Evolutionary conservation across 306 rosid species (phyloP), one percentile per base, ranked within the genome.

Genomic region (Canavalia ensiformis): DNA sequence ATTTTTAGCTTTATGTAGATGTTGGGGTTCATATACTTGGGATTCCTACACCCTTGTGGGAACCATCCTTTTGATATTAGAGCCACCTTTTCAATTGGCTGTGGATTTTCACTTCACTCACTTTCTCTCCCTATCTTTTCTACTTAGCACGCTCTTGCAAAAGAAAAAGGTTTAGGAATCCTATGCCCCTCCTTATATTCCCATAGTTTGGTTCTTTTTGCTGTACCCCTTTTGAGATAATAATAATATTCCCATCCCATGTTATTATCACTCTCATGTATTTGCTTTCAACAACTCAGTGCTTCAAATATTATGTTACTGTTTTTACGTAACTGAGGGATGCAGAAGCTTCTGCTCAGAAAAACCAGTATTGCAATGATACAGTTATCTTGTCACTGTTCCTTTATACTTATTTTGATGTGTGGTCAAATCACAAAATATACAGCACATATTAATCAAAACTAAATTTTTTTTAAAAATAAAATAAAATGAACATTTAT

Each of bases 171-270:
- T 82, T 89, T 56, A 86, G 93, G 99, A 93, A 95, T 95, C 99
- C 99, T 89, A 95, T 95, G 99, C 92, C 88, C 81, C 87, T 78
- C 90, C 92, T 83, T 81, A 82, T 86, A 87, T 87, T 89, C 97
- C 90, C 90, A 78, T 86, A 83, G 77, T 86, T 81, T 86, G 88
- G 79, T 81, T 83, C 92, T 65, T 90, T 88, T 86, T 90, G 67
- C 84, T 85, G 75, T 93, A 83, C 75, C 92, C 87, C 94, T 86
- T 93, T 91, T 91, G 25, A 83, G 83, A 80, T 85, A 77, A 82
- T 84, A 76, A 91, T 83, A 84, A 92, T 82, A 86, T 85, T 89
- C 87, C 62, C 67, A 50, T 79, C 71, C 82, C 75, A 64, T 59
- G 39, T 57, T 83, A 59, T 79, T 74, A 77, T 87, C 80, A 68